Base-by-base conservation (phyloP, 2,329 filamentous ascomycete species). In the Arthrocladium fulminans region DNA sequence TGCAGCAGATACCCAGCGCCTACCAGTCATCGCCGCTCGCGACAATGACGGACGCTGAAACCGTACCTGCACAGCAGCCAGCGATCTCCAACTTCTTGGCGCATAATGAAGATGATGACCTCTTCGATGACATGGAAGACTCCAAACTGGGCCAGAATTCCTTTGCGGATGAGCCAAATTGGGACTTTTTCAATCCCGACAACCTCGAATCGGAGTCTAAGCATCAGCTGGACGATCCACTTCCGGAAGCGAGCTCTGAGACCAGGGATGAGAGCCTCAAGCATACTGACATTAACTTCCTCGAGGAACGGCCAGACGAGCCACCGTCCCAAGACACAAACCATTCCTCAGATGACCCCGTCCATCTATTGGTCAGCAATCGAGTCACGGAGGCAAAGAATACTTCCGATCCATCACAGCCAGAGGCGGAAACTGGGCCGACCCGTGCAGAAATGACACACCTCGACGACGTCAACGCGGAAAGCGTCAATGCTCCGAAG, bases 151-250 rank as follows among this genome's bases (percentile, higher is more conserved):
- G 67, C 19, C 64, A 68, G n/a, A 73, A 73, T 56, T 72, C 70
- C n/a, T 71, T 80, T 19, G 78, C 73, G 2, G 79, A 81, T 57
- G 77, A 60, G 34, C 57, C 73, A 3, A 79, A 83, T 57, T 83
- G 81, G 60, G 79, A 73, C 59, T 83, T 81, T 60, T 83, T 83
- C 56, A 79, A 83, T 58, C 73, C 75, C 25, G 73, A 73, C 40
- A 68, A 63, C 35, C 64, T 65, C 41, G 60, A 60, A 8, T 37
- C 45, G 37, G 27, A 34, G 13, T 35, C 32, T 6, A 35, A 35
- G 32, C 17, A 35, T 35, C 32, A 35, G 32, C 32, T 15, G 41
- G 24, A 32, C 55, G 67, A 20, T 71, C 6, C 7, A 10, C 12
- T 22, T 13, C 6, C 9, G 37, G 37, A 9, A 22, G 37, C 37